Evolutionary conservation across 441 rosid genomes (phyloP).

Genomic region (Corymbia calophylla): DNA sequence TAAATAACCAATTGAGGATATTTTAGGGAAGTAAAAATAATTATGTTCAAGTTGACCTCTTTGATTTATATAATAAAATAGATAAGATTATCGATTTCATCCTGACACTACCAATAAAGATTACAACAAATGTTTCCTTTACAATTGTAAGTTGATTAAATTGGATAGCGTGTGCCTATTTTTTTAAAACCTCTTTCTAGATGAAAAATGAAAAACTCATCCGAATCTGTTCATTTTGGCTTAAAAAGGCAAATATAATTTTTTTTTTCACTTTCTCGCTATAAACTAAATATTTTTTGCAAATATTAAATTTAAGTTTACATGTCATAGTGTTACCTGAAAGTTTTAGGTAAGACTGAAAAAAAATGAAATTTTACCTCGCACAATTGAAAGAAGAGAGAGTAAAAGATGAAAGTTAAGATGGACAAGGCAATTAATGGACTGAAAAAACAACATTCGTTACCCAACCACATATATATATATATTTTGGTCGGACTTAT

Average conservation of each 20-base stretch:
- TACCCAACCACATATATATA: not conserved
- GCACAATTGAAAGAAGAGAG: not conserved
- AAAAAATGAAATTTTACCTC: not conserved
- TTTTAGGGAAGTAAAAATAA: not conserved
- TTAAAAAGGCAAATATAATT: too few species aligned
- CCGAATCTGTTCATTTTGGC: too few species aligned
- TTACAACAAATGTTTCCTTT: too few species aligned
- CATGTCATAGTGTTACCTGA: too few species aligned
- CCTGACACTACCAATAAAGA: not conserved
- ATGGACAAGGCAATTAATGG: not conserved
- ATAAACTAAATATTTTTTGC: too few species aligned
- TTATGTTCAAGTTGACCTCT: not conserved
- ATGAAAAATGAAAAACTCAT: too few species aligned
- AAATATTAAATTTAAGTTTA: too few species aligned
- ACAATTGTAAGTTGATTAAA: not conserved
- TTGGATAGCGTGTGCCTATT: not conserved
- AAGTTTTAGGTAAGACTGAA: not conserved
- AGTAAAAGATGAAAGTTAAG: not conserved
- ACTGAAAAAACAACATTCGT: not conserved
- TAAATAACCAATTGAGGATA: too few species aligned
- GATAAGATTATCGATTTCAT: too few species aligned
- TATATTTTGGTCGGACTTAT: too few species aligned
- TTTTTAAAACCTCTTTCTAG: not conserved
- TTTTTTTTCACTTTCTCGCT: too few species aligned
- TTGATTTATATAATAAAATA: not conserved